phyloP scores from a whole-genome alignment of 768 basidiomycete species.

The Podaxis sp. region DNA sequence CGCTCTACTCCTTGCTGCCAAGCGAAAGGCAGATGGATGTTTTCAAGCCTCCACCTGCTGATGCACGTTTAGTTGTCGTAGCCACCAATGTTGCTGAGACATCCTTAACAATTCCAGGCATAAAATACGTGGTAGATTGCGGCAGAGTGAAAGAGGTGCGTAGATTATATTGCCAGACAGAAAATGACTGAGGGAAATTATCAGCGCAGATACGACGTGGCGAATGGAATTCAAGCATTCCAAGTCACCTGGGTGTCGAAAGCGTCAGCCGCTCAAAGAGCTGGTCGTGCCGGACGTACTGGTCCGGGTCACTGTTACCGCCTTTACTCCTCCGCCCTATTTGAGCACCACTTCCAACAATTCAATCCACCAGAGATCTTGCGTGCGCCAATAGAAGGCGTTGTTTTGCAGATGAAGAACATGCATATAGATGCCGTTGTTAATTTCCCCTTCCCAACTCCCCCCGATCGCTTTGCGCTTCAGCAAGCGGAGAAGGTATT shows the following conservation, averaged over 20 bases:
- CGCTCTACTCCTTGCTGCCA: conserved; percentile 88
- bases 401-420: conserved; percentile 97
- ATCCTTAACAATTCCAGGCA: conserved; percentile 93
- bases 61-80: conserved; percentile 85
- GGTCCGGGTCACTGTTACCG: conserved; percentile 99
- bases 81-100: conserved; percentile 98
- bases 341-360: conserved; percentile 86
- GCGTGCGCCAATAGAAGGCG: conserved; percentile 94
- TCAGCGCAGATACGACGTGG: conserved; percentile 80
- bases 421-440: conserved; percentile 97
- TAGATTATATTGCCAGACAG: not conserved
- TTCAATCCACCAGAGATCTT: conserved; percentile 91
- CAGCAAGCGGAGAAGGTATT: conserved; percentile 81
- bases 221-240: conserved; percentile 87
- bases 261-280: conserved; percentile 90
- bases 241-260: conserved; percentile 93
- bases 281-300: conserved; percentile 95
- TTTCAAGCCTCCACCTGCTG: conserved; percentile 80
- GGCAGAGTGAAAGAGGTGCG: conserved; percentile 91
- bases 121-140: conserved; percentile 97
- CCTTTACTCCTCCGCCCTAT: conserved; percentile 93
- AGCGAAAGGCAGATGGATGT: conserved; percentile 95
- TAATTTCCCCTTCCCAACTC: conserved; percentile 98
- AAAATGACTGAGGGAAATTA: not conserved
- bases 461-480: conserved; percentile 77